Evolutionary conservation across 2,329 filamentous ascomycete genomes (phyloP), one percentile per base, ranked within the genome.

Genomic region (Scytalidium sp.): DNA sequence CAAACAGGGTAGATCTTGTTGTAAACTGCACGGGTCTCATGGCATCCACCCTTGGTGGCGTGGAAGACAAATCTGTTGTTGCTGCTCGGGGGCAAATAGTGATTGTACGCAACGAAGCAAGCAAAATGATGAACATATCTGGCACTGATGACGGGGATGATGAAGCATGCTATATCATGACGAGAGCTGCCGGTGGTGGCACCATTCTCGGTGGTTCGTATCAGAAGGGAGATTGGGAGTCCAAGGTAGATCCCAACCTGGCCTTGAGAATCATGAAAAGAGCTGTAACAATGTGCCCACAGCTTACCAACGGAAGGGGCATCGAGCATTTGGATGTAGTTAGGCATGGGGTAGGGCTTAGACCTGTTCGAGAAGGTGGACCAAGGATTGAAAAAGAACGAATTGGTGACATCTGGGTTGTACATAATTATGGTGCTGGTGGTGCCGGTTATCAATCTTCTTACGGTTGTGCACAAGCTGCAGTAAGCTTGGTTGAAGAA

Each of bases 11-110:
- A 2, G 81, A 88, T 59, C 67, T 96, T 2, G 72, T 96, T 1
- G 73, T 97, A 58, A 97, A 97, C 66, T 89, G 90, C 58, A 93
- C 91, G 0, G 93, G 92, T 0, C 74, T 97, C 8, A 79, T 85
- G 7, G 84, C 91, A 0, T 79, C 79, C 41, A 84, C 78, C 49
- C 81, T 97, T 1, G 90, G 90, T 8, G 93, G 93, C 36, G 92
- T 97, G 0, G 75, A 81, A 68, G 93, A 97, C 63, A 67, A 72
- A 51, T 80, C 76, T 3, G 79, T 97, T 56, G 78, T 84, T 47
- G 92, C 93, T 1, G 85, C 81, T 2, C 82, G 93, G 3, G 93
- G 90, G 3, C 93, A 97, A 69, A 81, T 85, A 41, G 80, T 87
- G 0, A 60, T 88, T 0, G 85, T 88, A 1, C 74, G 84, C 36